phyloP scores from a whole-genome alignment of 257 asterid species.

The Paraleonurus japonicus region DNA sequence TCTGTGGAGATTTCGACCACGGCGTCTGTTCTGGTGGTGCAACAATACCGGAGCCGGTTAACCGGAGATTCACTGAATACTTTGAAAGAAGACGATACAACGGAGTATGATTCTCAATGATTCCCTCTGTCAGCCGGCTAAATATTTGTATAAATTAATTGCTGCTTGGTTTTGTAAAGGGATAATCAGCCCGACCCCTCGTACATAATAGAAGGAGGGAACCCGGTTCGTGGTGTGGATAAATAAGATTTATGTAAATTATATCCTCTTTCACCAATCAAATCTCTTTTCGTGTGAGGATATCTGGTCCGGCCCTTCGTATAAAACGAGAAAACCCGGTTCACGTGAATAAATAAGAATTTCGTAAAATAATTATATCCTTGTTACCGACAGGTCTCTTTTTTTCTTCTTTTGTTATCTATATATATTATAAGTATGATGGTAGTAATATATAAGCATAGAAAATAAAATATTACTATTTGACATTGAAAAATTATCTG shows the following conservation, averaged over 20 bases:
- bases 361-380: too few species aligned
- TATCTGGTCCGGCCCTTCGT: too few species aligned
- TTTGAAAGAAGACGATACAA: constrained; percentile 28
- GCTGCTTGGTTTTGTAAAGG: not conserved
- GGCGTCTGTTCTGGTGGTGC: constrained; percentile 66
- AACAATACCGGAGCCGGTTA: constrained; percentile 43
- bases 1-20: constrained; percentile 35
- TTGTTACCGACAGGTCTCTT: too few species aligned
- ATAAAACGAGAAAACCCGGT: too few species aligned
- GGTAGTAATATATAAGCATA: too few species aligned
- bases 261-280: not conserved
- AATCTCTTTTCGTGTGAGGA: too few species aligned
- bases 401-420: too few species aligned
- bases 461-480: too few species aligned
- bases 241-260: not conserved
- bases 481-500: too few species aligned
- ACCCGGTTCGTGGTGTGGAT: not conserved
- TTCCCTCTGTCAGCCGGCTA: not conserved
- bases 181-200: not conserved
- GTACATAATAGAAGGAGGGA: not conserved
- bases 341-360: too few species aligned
- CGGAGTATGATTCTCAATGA: constrained; percentile 29
- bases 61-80: constrained; percentile 35
- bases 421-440: too few species aligned
- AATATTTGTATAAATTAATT: not conserved